Conservation (phyloP, 2,329 filamentous ascomycete species). For the Fusarium solani-melongenae region DNA sequence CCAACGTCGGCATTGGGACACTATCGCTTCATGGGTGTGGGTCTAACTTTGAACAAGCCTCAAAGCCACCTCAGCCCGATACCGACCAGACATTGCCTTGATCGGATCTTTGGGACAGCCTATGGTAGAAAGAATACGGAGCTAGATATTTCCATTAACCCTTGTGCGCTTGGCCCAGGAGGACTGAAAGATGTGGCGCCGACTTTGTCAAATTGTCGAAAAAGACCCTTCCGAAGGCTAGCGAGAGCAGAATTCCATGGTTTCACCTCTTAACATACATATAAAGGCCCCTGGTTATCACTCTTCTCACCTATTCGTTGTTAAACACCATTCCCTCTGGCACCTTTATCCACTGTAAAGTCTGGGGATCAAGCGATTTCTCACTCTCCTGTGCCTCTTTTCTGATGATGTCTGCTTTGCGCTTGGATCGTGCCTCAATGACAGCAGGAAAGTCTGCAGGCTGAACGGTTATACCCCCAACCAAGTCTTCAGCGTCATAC, state of each 20-base stretch:
- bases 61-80: no score
- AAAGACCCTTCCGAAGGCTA: no score
- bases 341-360: background rate
- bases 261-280: background rate
- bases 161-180: no score
- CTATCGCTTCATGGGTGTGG: background rate
- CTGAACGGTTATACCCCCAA: background rate
- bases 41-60: no score
- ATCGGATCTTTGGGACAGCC: no score
- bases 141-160: no score
- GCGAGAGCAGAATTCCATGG: no score
- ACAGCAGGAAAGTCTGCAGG: background rate
- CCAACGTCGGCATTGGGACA: background rate
- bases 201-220: no score
- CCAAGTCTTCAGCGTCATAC: background rate
- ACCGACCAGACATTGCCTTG: no score
- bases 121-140: no score
- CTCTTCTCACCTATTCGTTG: background rate
- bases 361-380: background rate
- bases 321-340: background rate
- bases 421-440: background rate
- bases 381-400: background rate
- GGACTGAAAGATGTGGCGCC: no score
- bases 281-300: rapidly evolving
- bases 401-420: background rate